Base-by-base conservation (phyloP, 2,329 filamentous ascomycete species). In the Nemania bipapillata region DNA sequence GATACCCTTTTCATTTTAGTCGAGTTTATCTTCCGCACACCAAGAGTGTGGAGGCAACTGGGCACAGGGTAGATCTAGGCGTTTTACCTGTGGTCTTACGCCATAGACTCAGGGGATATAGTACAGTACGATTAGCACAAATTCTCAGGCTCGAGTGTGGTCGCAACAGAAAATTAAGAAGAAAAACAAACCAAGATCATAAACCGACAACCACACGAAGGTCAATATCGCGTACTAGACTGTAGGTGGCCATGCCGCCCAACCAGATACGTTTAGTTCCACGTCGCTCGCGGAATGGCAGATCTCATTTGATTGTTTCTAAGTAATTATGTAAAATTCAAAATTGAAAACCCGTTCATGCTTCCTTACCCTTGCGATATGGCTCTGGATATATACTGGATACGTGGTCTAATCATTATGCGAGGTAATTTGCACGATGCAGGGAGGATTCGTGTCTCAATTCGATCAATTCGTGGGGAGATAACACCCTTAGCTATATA, bases 1-100 rank as follows among this genome's bases (percentile, higher is more conserved):
- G 62, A 70, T 70, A 70, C 68, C 68, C 20, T 59, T 66, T 65
- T 58, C 22, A 32, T 42, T 45, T 11, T 6, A 17, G 54, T 61
- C 40, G 35, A 20, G 42, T 35, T 63, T 62, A 37, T 65, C n/a
- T 47, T 65, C n/a, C 50, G 17, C 17, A 12, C 22, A n/a, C 26
- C 26, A 40, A 15, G 28, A 47, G 37, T 40, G 52, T 20, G 17
- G 59, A 20, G 61, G 56, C 15, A 22, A 63, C 47, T 11, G 35
- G 20, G 20, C 24, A 55, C 53, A 63, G 57, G 54, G 54, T 55
- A 58, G 55, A 60, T 32, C 24, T 32, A 24, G 63, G 63, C 55
- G 42, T 69, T 67, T 61, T 42, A 22, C 40, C n/a, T 47, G 49
- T 24, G 11, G 32, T 22, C 52, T 28, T 66, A 49, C 52, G 60